phyloP scores from a whole-genome alignment of 2,329 filamentous ascomycete species.

The Cercospora brassicicola region DNA sequence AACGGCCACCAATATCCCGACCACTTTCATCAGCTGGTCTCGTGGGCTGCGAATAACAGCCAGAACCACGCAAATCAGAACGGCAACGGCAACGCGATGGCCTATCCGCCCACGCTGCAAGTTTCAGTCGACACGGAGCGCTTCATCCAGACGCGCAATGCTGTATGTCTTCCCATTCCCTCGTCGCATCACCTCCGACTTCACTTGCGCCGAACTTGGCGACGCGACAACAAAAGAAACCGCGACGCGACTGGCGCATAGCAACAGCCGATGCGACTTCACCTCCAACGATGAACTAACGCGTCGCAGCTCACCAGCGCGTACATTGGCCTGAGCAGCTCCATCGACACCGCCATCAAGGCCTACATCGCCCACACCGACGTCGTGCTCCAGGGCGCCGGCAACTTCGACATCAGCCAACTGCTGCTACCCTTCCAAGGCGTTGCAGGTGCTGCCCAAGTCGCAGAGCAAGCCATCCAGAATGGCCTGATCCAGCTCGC shows the following conservation, averaged over 20 bases:
- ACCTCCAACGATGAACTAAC: constrained; percentile 3
- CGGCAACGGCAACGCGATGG: constrained; percentile 2
- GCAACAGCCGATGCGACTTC: constrained; percentile 4
- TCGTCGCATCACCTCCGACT: background rate
- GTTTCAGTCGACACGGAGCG: constrained; percentile 20
- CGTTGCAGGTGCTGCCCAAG: constrained; percentile 30
- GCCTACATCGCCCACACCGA: constrained; percentile 89
- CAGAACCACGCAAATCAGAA: background rate
- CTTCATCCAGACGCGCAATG: constrained; percentile 30
- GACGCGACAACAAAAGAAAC: background rate
- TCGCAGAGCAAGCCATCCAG: constrained; percentile 23
- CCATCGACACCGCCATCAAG: constrained; percentile 75
- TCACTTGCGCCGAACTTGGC: background rate
- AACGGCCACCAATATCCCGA: constrained; percentile 1
- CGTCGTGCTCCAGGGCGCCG: constrained; percentile 64
- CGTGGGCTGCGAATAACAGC: constrained; percentile 5
- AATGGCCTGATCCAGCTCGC: constrained; percentile 19
- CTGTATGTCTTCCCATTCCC: constrained; percentile 17
- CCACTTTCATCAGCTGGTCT: constrained; percentile 5
- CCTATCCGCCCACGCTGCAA: constrained; percentile 5
- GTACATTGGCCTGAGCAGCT: constrained; percentile 74
- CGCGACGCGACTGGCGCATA: constrained; percentile 1
- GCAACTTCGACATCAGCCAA: constrained; percentile 36
- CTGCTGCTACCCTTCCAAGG: constrained; percentile 34
- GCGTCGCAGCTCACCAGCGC: constrained; percentile 67